Base-by-base conservation (phyloP, 441 rosid species). In the Kokia cookei region DNA sequence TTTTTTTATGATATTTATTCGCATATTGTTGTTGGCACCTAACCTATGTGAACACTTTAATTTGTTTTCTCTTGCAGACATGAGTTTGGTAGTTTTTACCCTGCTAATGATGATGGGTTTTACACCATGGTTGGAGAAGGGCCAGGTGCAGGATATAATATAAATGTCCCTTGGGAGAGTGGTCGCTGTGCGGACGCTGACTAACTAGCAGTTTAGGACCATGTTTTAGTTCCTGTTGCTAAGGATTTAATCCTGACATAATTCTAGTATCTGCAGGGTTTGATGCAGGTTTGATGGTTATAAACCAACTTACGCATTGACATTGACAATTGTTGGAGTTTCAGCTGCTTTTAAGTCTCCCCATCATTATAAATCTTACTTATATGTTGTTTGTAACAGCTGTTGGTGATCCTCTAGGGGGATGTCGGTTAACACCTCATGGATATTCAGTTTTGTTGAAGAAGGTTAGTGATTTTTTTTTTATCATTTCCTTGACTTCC, bases 101-200 rank as follows among this genome's bases (percentile, higher is more conserved):
- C 99, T 45, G 83, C 84, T 42, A 94, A 84, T 37, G 84, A 88
- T 71, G 92, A 92, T 84, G 99, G 98, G 60, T 82, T 78, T 75
- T 93, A 90, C 75, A 86, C 85, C 60, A 96, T 86, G 98, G 77
- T 89, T 84, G 99, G 99, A 64, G 93, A 88, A 85, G 98, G 96
- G 77, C 88, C 86, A 0, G 99, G 98, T 79, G 87, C 87, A 66
- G 98, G 99, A 47, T 93, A 90, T 84, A 96, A 93, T 80, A 92
- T 96, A 76, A 96, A 96, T 76, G 96, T 96, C 60, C 98, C 98
- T 50, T 96, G 98, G 99, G 98, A 92, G 80, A 86, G 92, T 81
- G 93, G 80, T 58, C 79, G 81, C 68, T 93, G 98, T 64, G 96
- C 96, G 45, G 96, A 96, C 86, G 91, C 97, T 45, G 99, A 96